Evolutionary conservation across 257 asterid species (phyloP).

Genomic region (Solanum lignicaule): DNA sequence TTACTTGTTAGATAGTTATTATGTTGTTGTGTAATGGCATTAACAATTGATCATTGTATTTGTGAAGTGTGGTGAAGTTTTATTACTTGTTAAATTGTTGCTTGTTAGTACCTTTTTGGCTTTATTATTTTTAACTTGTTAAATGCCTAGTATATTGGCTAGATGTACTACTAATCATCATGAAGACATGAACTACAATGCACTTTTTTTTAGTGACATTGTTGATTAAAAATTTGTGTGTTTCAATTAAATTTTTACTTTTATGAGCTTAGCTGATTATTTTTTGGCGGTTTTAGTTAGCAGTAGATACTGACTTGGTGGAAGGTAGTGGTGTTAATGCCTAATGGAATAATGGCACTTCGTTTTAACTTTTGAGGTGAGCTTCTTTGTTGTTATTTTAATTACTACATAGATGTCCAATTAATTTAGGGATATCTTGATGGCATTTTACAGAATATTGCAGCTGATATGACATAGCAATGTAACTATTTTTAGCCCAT

Average conservation of each 20-base stretch:
- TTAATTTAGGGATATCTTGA: neutral
- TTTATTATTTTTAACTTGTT: too few species aligned
- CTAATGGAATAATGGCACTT: conserved; percentile 20
- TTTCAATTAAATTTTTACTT: neutral
- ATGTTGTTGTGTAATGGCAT: too few species aligned
- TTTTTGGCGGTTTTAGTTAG: neutral
- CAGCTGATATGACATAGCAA: neutral
- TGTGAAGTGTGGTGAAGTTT: too few species aligned
- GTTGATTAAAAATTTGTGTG: neutral
- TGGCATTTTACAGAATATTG: neutral
- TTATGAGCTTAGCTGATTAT: neutral
- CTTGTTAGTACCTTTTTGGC: too few species aligned
- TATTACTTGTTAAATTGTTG: too few species aligned
- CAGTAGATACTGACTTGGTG: neutral
- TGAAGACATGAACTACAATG: neutral
- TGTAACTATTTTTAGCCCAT: neutral
- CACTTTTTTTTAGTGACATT: neutral
- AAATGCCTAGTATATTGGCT: too few species aligned
- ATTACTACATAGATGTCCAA: neutral
- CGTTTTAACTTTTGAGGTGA: conserved; percentile 26
- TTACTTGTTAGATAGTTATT: too few species aligned
- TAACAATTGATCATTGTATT: too few species aligned
- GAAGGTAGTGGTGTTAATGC: neutral
- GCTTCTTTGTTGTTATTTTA: neutral
- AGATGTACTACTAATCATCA: too few species aligned